phyloP scores from a whole-genome alignment of 2,329 filamentous ascomycete species.

The Monosporascus ibericus region DNA sequence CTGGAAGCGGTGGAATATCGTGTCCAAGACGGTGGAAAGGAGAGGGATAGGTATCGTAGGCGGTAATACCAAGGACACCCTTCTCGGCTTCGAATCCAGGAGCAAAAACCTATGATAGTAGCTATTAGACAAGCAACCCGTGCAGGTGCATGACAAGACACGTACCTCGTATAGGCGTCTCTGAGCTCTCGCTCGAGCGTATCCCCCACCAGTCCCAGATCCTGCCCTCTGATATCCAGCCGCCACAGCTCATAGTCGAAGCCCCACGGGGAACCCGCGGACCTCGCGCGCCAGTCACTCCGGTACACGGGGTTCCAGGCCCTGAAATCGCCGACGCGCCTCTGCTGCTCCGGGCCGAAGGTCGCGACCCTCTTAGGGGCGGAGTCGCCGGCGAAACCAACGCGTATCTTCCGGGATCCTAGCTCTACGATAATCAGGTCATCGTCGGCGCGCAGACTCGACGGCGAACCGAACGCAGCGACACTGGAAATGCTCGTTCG shows the following conservation, averaged over 20 bases:
- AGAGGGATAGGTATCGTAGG: constrained; percentile 72
- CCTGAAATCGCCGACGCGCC: constrained; percentile 76
- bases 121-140: not conserved
- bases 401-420: constrained; percentile 69
- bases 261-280: constrained; percentile 51
- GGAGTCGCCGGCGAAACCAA: constrained; percentile 82
- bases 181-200: constrained; percentile 78
- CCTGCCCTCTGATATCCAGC: constrained; percentile 64
- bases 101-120: constrained; percentile 46
- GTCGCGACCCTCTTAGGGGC: constrained; percentile 64
- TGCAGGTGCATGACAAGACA: constrained; percentile 25
- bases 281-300: constrained; percentile 40
- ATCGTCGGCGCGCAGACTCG: constrained; percentile 67
- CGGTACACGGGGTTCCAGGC: constrained; percentile 55
- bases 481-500: constrained; percentile 42
- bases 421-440: constrained; percentile 80
- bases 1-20: constrained; percentile 75
- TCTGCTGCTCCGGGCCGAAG: constrained; percentile 70
- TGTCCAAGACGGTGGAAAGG: constrained; percentile 68
- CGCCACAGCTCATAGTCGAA: constrained; percentile 70
- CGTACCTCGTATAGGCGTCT: constrained; percentile 74
- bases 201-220: constrained; percentile 77
- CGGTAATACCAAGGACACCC: constrained; percentile 69
- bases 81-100: constrained; percentile 70
- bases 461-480: constrained; percentile 52